A percentile compares a stretch with the other conserved stretches of the same genome.
Conservation (phyloP, 2,329 filamentous ascomycete species). For the Cryphonectria japonica region DNA sequence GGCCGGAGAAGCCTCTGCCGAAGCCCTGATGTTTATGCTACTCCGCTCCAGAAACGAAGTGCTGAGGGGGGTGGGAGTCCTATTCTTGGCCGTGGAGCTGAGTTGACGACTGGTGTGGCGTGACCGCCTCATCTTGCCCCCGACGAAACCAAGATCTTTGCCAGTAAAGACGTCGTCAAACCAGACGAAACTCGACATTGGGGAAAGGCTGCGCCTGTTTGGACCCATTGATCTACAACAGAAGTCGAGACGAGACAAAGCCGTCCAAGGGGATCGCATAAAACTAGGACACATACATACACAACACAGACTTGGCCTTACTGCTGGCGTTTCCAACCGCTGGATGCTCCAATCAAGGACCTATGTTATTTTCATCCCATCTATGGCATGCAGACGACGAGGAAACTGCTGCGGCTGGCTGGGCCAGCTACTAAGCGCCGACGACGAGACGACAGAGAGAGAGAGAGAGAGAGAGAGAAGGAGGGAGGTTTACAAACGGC, state of each 20-base stretch:
- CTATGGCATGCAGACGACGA: not conserved
- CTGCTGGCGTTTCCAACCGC: slow-evolving; percentile 23
- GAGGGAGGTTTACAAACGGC: not conserved
- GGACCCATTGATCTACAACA: slow-evolving; percentile 20
- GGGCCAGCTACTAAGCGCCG: not conserved
- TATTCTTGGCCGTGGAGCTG: slow-evolving; percentile 17
- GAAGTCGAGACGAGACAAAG: slow-evolving; percentile 28
- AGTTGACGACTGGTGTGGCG: slow-evolving; percentile 10
- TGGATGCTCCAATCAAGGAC: slow-evolving; percentile 6
- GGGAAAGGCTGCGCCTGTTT: slow-evolving; percentile 13
- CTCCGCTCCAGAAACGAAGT: slow-evolving; percentile 8
- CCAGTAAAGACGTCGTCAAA: slow-evolving; percentile 23
- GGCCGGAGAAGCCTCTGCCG: not conserved
- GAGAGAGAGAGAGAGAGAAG: too few species aligned
- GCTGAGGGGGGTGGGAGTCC: not conserved
- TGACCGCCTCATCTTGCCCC: not conserved
- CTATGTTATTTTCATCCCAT: slow-evolving; percentile 16
- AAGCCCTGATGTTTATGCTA: not conserved
- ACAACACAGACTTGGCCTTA: slow-evolving; percentile 12
- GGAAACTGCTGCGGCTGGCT: not conserved
- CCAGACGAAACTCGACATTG: slow-evolving; percentile 20
- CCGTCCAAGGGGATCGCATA: slow-evolving; percentile 18
- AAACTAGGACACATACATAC: slow-evolving; percentile 4
- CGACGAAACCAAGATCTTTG: slow-evolving; percentile 6
- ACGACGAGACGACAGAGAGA: not conserved